Base-by-base conservation (phyloP, 192 early-diverging fungal species). In the Diversispora epigaea region DNA sequence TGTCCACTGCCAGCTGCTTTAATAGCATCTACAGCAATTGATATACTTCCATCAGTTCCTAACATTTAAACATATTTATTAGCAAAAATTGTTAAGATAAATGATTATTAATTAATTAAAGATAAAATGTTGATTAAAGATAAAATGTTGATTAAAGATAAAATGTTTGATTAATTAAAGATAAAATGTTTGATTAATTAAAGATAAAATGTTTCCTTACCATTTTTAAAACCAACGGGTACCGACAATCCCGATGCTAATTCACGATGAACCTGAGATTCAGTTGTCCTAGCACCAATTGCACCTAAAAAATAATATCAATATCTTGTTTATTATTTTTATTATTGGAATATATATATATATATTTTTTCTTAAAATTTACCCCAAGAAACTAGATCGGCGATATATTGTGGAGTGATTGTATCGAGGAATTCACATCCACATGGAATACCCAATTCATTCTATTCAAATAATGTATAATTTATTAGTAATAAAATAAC, bases 21-120 rank as follows among this genome's bases (percentile, higher is more conserved):
- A 80, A 97, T 95, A 22, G 94, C 97, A 78, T 98, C 97, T 32
- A 96, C 76, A 3, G 97, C 97, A 21, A 97, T 92, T 50, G 80
- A 84, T 60, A 95, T 89, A 68, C 87, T 85, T 68, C 93, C 93
- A 56, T 93, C 90, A 10, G 93, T 93, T 57, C 80, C 81, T 82
- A 69, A n/a, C n/a, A n/a, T n/a, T n/a, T n/a, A n/a, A n/a, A n/a
- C n/a, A n/a, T n/a, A n/a, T n/a, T n/a, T n/a, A n/a, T n/a, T n/a
- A n/a, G n/a, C 56, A 32, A 40, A 52, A 3, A 52, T 52, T 52
- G 50, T 4, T 15, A 10, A 10, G 8, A 52, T 15, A 52, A 52
- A 0, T 10, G 2, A 52, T 4, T 52, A 52, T 52, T 52, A 52
- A 52, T 8, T 49, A 49, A 49, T 11, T 17, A 52, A 52, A 4